Base-by-base conservation (phyloP, 371 early-diverging fungal species). In the Umbelopsis sp. region DNA sequence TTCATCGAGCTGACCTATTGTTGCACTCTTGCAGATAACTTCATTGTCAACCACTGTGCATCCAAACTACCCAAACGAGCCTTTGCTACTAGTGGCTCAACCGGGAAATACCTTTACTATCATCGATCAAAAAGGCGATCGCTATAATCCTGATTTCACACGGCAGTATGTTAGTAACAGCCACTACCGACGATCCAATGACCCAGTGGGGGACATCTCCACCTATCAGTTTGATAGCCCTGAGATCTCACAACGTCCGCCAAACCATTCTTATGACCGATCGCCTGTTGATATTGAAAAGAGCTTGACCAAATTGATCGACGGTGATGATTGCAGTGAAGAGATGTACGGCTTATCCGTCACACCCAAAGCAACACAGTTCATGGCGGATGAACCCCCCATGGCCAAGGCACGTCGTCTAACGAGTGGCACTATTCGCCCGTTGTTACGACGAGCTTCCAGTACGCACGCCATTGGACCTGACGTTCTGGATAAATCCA, bases 61-160 rank as follows among this genome's bases (percentile, higher is more conserved):
- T 44, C 84, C 84, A 37, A 74, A 78, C 14, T 38, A 69, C 44
- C 84, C 80, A 12, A 68, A 76, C 53, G 79, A 80, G 22, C 85
- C 85, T 4, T 69, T 88, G 20, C 64, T 88, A 1, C 76, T 88
- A 0, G 86, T 88, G 3, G 88, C 88, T 14, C 88, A 88, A 65
- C 87, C 88, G 1, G 88, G 88, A 6, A 84, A 86, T 48, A 86
- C 83, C 20, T 88, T 88, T 65, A 80, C 84, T 0, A 86, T 86
- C 63, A 83, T 88, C 25, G 87, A 88, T 67, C 78, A 81, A 41
- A 74, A 82, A 46, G 88, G 88, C 41, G 80, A 80, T 50, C 72
- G 87, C 24, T 81, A 80, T n/a, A 83, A 85, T 46, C 66, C 73
- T 7, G 84, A 84, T 63, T 77, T 84, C 53, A 81, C 81, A 2